These are phyloP conservation scores for Aureobasidium mangrovei DNA, from an alignment of 2,329 filamentous ascomycete species.

Conservation along the genomic window DNA sequence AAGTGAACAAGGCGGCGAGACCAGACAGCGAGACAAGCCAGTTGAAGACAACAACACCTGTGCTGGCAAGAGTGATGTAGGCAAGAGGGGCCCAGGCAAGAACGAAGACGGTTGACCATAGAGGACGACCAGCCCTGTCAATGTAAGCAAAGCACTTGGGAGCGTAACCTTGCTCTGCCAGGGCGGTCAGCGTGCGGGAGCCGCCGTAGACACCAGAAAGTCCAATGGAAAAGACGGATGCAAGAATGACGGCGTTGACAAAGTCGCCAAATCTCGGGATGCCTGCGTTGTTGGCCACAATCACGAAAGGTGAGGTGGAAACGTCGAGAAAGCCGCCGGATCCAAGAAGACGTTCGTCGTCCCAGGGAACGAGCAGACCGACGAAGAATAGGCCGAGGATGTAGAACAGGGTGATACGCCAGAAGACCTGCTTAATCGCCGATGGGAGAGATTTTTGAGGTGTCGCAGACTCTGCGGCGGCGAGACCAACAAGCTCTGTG, in stretches of 20 bases:
- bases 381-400: constrained; percentile 72
- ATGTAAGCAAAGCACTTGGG: constrained; percentile 52
- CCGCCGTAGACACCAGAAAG: constrained; percentile 89
- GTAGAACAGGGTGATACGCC: constrained; percentile 76
- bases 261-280: constrained; percentile 60
- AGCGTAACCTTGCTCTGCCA: constrained; percentile 66
- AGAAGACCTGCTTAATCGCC: constrained; percentile 89
- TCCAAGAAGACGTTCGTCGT: constrained; percentile 53
- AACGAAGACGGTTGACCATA: constrained; percentile 40
- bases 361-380: constrained; percentile 71
- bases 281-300: constrained; percentile 74
- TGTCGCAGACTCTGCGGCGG: constrained; percentile 70
- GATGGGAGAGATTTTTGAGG: constrained; percentile 73
- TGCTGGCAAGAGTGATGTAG: constrained; percentile 43
- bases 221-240: constrained; percentile 81
- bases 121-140: constrained; percentile 51
- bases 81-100: constrained; percentile 49
- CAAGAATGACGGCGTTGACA: constrained; percentile 92
- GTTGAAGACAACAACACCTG: constrained; percentile 39
- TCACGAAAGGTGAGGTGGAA: constrained; percentile 82
- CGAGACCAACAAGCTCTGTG: constrained; percentile 67
- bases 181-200: constrained; percentile 77
- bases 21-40: constrained; percentile 65
- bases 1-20: constrained; percentile 65
- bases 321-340: constrained; percentile 52